A percentile compares a stretch with the other conserved stretches of the same genome.
Evolutionary conservation across 768 basidiomycete species (phyloP).

Genomic region (Calocybe indica): DNA sequence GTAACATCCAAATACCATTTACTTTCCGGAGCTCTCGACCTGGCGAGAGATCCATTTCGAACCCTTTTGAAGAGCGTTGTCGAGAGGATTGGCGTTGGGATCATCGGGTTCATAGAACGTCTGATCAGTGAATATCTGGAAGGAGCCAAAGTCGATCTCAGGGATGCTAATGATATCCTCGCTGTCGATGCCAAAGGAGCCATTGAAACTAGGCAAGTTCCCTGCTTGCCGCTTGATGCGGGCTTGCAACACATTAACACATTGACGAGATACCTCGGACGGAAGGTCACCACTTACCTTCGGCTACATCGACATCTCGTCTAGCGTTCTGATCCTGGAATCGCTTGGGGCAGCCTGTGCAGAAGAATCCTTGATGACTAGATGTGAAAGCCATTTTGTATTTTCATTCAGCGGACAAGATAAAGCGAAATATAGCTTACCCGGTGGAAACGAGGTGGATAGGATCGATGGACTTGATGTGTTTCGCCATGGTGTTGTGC

Average conservation of each 20-base stretch:
- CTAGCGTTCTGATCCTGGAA: constrained; percentile 22
- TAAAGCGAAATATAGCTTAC: constrained; percentile 26
- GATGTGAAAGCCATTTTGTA: constrained; percentile 3
- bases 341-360: constrained; percentile 48
- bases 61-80: constrained; percentile 46
- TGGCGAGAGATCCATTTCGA: constrained; percentile 51
- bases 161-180: constrained; percentile 58
- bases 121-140: constrained; percentile 70
- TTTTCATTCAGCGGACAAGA: constrained; percentile 3
- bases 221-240: neutral
- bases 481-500: constrained; percentile 41
- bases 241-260: constrained; percentile 1
- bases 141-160: constrained; percentile 49
- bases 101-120: constrained; percentile 44
- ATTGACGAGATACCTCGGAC: constrained; percentile 30
- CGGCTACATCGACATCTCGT: too few species aligned
- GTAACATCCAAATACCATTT: constrained; percentile 8
- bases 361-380: constrained; percentile 52
- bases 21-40: constrained; percentile 38
- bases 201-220: constrained; percentile 47
- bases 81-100: constrained; percentile 42
- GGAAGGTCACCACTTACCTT: constrained; percentile 17
- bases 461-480: constrained; percentile 43
- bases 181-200: constrained; percentile 60
- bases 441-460: constrained; percentile 64